phyloP scores from a whole-genome alignment of 1,284 basidiomycete species.

The Ganoderma sinense region DNA sequence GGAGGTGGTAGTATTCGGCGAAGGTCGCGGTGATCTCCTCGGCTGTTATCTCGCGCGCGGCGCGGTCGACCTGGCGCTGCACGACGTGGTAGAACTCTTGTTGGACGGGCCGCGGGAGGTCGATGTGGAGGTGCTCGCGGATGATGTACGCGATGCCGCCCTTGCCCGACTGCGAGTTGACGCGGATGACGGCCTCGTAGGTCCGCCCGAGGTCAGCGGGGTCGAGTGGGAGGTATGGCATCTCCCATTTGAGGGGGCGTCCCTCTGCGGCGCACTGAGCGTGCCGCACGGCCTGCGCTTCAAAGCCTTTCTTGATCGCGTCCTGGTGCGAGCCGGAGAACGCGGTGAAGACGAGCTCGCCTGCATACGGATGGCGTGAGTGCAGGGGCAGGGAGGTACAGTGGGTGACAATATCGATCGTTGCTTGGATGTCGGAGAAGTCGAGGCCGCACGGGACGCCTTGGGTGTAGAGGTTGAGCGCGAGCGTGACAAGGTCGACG shows the following conservation, averaged over 20 bases:
- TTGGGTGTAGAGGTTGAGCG: constrained; percentile 95
- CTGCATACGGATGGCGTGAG: constrained; percentile 97
- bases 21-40: constrained; percentile 95
- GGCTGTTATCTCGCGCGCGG: constrained; percentile 93
- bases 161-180: constrained; percentile 97
- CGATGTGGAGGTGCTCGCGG: constrained; percentile 90
- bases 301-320: constrained; percentile 99
- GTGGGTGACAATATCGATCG: constrained; percentile 92
- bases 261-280: constrained; percentile 61
- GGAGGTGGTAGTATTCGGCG: constrained; percentile 81
- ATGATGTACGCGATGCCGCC: constrained; percentile 96
- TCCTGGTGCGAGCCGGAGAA: constrained; percentile 99
- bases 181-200: constrained; percentile 98
- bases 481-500: constrained; percentile 96
- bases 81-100: constrained; percentile 94
- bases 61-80: constrained; percentile 88
- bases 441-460: constrained; percentile 91
- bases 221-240: constrained; percentile 97
- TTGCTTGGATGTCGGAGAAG: constrained; percentile 89
- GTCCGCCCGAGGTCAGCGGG: constrained; percentile 93
- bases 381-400: constrained; percentile 98
- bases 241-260: constrained; percentile 83
- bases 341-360: constrained; percentile 97
- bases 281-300: constrained; percentile 74
- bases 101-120: constrained; percentile 96